Percentiles rank a stretch among this genome's conserved stretches.
phyloP scores from a whole-genome alignment of 1,139 yeast species.

The Yamadazyma triangularis region DNA sequence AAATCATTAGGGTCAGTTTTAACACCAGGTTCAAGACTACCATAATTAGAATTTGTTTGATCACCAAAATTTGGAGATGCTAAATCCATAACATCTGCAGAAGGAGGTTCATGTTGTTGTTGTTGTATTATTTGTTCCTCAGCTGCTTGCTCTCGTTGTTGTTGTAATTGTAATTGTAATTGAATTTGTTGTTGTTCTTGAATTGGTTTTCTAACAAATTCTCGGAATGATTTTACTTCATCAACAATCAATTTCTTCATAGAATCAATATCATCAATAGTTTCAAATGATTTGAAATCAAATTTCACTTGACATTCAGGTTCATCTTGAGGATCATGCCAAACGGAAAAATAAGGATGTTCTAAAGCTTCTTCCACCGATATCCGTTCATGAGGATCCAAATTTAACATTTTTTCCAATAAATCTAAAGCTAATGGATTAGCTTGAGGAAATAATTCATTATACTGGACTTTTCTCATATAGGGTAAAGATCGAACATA shows the following conservation, averaged over 20 bases:
- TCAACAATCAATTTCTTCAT: slow-evolving; percentile 77
- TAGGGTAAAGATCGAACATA: slow-evolving; percentile 83
- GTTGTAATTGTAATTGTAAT: slow-evolving; percentile 32
- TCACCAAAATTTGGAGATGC: slow-evolving; percentile 13
- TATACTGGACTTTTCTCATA: slow-evolving; percentile 79
- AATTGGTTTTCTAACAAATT: slow-evolving; percentile 72
- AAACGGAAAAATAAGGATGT: slow-evolving; percentile 84
- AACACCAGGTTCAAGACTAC: slow-evolving; percentile 24
- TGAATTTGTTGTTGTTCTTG: slow-evolving; percentile 59
- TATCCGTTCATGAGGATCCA: slow-evolving; percentile 84
- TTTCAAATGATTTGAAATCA: slow-evolving; percentile 83
- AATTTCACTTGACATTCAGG: slow-evolving; percentile 80
- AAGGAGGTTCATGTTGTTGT: slow-evolving; percentile 25
- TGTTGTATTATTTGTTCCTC: slow-evolving; percentile 48
- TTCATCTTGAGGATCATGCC: slow-evolving; percentile 98
- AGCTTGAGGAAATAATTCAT: slow-evolving; percentile 72
- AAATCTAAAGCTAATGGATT: slow-evolving; percentile 85
- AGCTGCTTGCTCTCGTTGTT: slow-evolving; percentile 25
- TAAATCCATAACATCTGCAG: slow-evolving; percentile 14
- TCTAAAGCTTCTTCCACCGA: slow-evolving; percentile 84
- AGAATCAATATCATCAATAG: slow-evolving; percentile 70
- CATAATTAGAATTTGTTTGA: slow-evolving; percentile 6
- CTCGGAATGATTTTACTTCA: slow-evolving; percentile 78
- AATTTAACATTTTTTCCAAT: slow-evolving; percentile 73
- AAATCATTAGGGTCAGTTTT: slow-evolving; percentile 25